Percentiles rank a stretch among this genome's conserved stretches.
These are phyloP conservation scores for Parastagonospora nodorum DNA, from an alignment of 2,329 filamentous ascomycete genomes.

Conservation along the genomic window DNA sequence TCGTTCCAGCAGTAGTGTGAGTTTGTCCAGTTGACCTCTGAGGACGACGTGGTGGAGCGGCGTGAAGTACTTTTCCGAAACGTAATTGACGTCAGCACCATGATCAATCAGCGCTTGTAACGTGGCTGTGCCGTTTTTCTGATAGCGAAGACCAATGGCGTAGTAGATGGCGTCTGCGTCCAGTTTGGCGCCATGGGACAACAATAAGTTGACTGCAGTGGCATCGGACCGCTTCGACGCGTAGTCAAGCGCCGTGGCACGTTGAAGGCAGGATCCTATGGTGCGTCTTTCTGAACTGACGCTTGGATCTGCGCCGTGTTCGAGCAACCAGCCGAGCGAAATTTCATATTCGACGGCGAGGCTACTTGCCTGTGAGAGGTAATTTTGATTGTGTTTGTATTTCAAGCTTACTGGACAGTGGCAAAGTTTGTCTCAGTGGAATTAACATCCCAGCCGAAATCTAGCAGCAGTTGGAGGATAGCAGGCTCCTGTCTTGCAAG, in stretches of 20 bases:
- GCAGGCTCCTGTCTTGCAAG: conserved; percentile 2
- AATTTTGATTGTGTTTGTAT: neutral
- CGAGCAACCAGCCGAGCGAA: conserved; percentile 9
- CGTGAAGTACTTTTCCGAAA: conserved; percentile 1
- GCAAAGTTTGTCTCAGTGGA: conserved; percentile 1
- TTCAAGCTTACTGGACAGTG: neutral
- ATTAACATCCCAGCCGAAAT: conserved; percentile 12
- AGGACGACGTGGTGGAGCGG: conserved; percentile 4
- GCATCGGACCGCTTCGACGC: neutral
- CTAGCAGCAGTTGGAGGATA: conserved; percentile 3
- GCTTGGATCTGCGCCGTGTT: conserved; percentile 12
- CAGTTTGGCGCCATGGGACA: conserved; percentile 4
- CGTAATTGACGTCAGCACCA: conserved; percentile 8
- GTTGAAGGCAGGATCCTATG: too few relatives aligned
- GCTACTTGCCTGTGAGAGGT: neutral
- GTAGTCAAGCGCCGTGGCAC: neutral
- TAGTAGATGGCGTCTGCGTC: conserved; percentile 1
- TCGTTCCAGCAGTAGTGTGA: conserved; percentile 1
- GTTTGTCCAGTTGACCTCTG: neutral
- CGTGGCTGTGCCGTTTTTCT: neutral
- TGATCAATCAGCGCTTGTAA: conserved; percentile 5
- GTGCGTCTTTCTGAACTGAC: neutral
- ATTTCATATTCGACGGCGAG: neutral
- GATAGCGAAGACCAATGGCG: neutral
- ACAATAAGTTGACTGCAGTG: neutral